Base-by-base conservation (phyloP, 2,329 filamentous ascomycete genomes). In the Claviceps maximensis region DNA sequence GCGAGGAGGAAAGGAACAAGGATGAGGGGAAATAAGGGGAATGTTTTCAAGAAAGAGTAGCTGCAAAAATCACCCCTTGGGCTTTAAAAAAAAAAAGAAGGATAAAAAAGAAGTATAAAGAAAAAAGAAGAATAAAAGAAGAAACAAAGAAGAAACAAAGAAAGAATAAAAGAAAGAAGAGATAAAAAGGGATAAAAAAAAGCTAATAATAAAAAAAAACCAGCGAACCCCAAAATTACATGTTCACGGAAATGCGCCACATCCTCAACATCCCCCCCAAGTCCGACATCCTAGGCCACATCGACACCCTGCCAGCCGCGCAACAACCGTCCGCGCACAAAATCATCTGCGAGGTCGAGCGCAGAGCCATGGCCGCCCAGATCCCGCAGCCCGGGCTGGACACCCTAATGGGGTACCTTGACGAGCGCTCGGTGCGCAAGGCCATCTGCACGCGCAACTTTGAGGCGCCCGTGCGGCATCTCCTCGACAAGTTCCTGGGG, bases 391-490 rank as follows among this genome's bases (percentile, higher is more conserved):
- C 87, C 0, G 91, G 91, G 1, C 80, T 97, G 3, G 69, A 76
- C 1, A 68, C 76, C 29, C 76, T 98, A 50, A 95, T 97, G 87
- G 71, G 79, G 53, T 95, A 93, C 66, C 80, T 97, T 19, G 83
- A 93, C 62, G 63, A 69, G 7, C 76, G 77, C 29, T 67, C 70
- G 6, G 66, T 96, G 33, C 80, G 74, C 59, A 93, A 94, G 68
- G 91, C 80, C 17, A 89, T 97, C 58, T 96, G 90, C 71, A 97
- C 93, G 2, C 79, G 93, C 63, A 97, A 98, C 72, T 97, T 96
- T 63, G 87, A 91, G 61, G 72, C 79, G 8, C 88, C 88, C 6
- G 87, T 93, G 1, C 70, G 76, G 47, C 84, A 90, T 66, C 76
- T 94, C 3, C 75, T 96, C 3, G 70, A 71, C 50, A 93, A 83